Conservation (phyloP, 768 basidiomycete species). For the Suillus decipiens region DNA sequence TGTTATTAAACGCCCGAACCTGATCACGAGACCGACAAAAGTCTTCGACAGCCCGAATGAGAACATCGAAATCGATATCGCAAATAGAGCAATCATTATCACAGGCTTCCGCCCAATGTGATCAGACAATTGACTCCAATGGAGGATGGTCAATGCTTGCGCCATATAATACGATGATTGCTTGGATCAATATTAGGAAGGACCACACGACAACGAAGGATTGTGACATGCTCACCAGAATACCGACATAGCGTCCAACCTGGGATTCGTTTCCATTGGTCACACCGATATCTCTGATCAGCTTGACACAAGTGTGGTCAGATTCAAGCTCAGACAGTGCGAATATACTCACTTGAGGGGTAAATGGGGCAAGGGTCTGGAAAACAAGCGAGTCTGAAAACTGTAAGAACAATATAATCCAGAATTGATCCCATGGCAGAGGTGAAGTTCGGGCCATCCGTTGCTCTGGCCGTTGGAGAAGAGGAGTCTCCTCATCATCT, state of each 20-base stretch:
- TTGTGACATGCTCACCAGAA: slow-evolving; percentile 30
- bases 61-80: slow-evolving; percentile 41
- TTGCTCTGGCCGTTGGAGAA: slow-evolving; percentile 37
- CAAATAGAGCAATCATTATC: slow-evolving; percentile 39
- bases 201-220: no score
- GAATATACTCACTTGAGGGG: slow-evolving; percentile 51
- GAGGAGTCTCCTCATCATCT: slow-evolving; percentile 56
- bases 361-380: slow-evolving; percentile 70
- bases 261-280: slow-evolving; percentile 41
- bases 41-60: slow-evolving; percentile 43
- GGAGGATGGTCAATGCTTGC: slow-evolving; percentile 42
- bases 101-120: slow-evolving; percentile 44
- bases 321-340: neutral
- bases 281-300: slow-evolving; percentile 21
- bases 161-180: slow-evolving; percentile 46
- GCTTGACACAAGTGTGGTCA: neutral
- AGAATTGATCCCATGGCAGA: slow-evolving; percentile 64
- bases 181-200: slow-evolving; percentile 19
- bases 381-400: slow-evolving; percentile 71
- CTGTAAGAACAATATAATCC: slow-evolving; percentile 64
- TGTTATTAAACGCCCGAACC: slow-evolving; percentile 21
- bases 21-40: slow-evolving; percentile 38
- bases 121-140: slow-evolving; percentile 46
- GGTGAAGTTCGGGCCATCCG: slow-evolving; percentile 38
- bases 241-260: slow-evolving; percentile 46